Percentiles rank a stretch among this genome's conserved stretches.
phyloP scores from a whole-genome alignment of 805 yeast genomes.

The Metschnikowia peoriensis region DNA sequence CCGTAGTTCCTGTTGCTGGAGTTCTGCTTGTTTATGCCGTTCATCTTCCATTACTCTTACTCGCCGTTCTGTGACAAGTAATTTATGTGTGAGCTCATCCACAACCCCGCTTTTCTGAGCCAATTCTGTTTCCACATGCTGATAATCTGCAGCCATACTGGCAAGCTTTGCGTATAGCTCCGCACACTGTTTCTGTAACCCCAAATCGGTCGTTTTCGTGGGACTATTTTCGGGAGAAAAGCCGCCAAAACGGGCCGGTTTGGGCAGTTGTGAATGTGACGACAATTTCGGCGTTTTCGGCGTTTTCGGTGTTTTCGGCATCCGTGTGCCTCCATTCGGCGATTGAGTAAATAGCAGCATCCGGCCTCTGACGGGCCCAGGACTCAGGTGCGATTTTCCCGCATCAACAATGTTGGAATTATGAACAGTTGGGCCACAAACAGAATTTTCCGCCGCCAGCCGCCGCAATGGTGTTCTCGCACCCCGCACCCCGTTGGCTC shows the following conservation, averaged over 20 bases:
- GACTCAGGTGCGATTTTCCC: no score
- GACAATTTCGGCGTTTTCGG: conserved; percentile 1
- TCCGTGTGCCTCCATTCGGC: not conserved
- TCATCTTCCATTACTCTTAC: conserved; percentile 31
- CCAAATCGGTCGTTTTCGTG: conserved; percentile 2
- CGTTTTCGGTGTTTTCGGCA: not conserved
- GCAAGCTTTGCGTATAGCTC: conserved; percentile 31
- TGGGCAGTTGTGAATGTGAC: no score
- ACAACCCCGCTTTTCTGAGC: conserved; percentile 22
- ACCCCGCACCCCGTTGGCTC: not conserved
- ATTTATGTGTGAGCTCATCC: conserved; percentile 27
- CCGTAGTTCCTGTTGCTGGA: conserved; percentile 28
- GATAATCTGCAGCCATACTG: conserved; percentile 24
- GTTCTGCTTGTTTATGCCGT: conserved; percentile 25
- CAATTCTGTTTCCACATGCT: conserved; percentile 33
- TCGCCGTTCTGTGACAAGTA: conserved; percentile 26
- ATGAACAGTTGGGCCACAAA: no score
- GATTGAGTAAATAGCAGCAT: not conserved
- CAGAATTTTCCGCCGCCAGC: not conserved
- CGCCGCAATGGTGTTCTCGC: conserved; percentile 8
- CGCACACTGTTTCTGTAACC: conserved; percentile 27
- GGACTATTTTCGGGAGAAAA: not conserved
- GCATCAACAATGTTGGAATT: no score
- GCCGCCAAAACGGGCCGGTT: not conserved
- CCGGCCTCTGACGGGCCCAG: no score